A percentile compares a stretch with the other conserved stretches of the same genome.
These are phyloP conservation scores for Aristolochia fimbriata DNA, from an alignment of 164 flowering plant genomes.

Conservation along the genomic window DNA sequence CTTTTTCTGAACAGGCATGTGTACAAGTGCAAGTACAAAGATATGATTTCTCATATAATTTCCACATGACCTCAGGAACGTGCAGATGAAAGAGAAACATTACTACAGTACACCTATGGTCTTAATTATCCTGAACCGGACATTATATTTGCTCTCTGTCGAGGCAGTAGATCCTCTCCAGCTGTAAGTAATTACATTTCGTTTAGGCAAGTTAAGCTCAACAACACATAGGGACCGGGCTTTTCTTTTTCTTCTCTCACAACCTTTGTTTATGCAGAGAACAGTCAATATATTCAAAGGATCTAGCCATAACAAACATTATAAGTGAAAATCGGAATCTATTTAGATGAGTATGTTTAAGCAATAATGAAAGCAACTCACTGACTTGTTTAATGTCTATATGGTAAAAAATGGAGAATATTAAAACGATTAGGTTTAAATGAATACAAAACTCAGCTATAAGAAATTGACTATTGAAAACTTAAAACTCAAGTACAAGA, in stretches of 20 bases:
- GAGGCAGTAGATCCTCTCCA: slow-evolving; percentile 95
- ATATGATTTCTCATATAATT: slow-evolving; percentile 5
- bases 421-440: no score
- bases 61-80: slow-evolving; percentile 19
- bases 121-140: slow-evolving; percentile 85
- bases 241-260: background rate
- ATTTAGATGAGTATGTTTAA: no score
- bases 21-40: background rate
- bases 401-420: no score
- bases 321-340: no score
- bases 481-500: no score
- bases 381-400: no score
- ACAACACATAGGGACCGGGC: background rate
- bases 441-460: no score
- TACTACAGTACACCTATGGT: slow-evolving; percentile 65
- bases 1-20: background rate
- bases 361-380: no score
- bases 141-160: slow-evolving; percentile 84
- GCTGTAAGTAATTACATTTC: slow-evolving; percentile 46
- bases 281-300: no score
- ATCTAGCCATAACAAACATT: no score
- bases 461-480: no score
- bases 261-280: background rate
- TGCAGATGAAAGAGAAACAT: slow-evolving; percentile 57
- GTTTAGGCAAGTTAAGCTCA: background rate